These are phyloP conservation scores for Pseudognaphalium luteoalbum DNA, from an alignment of 129 eudicot species.

Conservation along the genomic window DNA sequence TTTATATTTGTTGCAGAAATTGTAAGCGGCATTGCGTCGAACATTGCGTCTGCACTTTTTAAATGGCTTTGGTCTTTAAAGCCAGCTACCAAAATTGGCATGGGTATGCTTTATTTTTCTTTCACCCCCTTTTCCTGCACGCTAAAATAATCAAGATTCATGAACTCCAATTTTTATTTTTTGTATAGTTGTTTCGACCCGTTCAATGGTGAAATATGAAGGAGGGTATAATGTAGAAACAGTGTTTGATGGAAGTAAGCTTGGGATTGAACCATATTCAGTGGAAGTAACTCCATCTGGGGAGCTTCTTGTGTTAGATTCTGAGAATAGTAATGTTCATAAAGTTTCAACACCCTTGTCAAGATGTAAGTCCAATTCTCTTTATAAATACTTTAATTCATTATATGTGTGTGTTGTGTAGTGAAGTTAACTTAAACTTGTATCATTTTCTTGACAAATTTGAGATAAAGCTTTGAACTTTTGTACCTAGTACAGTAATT, in stretches of 20 bases:
- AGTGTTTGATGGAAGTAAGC: constrained; percentile 92
- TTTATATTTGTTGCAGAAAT: constrained; percentile 49
- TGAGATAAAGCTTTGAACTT: background rate
- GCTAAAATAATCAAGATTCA: background rate
- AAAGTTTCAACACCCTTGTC: constrained; percentile 81
- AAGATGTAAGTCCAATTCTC: constrained; percentile 54
- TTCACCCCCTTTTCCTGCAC: background rate
- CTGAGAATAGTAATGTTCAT: constrained; percentile 79
- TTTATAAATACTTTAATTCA: background rate
- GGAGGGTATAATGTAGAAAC: constrained; percentile 91
- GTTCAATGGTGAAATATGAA: constrained; percentile 91
- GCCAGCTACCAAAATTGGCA: constrained; percentile 53
- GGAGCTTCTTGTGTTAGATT: constrained; percentile 75
- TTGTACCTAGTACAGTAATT: background rate
- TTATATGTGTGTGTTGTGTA: background rate
- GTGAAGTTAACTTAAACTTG: background rate
- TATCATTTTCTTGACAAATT: background rate
- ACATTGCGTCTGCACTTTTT: constrained; percentile 67
- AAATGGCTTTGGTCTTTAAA: constrained; percentile 91
- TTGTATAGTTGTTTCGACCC: constrained; percentile 64
- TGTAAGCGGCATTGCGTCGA: constrained; percentile 73
- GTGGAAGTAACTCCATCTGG: constrained; percentile 71
- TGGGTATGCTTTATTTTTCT: constrained; percentile 21
- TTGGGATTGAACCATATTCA: constrained; percentile 88
- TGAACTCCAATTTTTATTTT: constrained; percentile 2